Percentiles rank a stretch among this genome's conserved stretches.
Conservation (phyloP, 2,329 filamentous ascomycete species). For the Corniculantispora saksenae region DNA sequence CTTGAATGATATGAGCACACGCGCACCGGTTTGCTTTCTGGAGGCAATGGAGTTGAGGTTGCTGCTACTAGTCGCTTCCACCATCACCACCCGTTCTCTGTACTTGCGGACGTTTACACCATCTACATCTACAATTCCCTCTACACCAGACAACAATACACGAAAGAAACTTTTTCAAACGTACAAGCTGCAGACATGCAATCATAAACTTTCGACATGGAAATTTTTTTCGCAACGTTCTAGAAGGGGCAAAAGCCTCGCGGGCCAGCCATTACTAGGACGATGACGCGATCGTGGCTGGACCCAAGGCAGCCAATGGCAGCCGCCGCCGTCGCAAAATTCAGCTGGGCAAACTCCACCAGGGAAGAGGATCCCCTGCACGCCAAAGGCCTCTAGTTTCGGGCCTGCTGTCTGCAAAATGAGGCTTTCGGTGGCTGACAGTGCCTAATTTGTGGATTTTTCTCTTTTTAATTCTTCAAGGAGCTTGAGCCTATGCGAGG, state of each 20-base stretch:
- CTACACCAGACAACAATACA: no score
- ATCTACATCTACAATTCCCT: no score
- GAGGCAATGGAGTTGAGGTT: no score
- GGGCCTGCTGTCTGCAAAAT: neutral
- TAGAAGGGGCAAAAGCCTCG: constrained; percentile 6
- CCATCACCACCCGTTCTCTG: no score
- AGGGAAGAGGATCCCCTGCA: neutral
- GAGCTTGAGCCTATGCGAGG: neutral
- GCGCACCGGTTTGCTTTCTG: neutral
- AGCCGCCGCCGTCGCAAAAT: constrained; percentile 19
- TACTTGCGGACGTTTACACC: no score
- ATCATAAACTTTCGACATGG: neutral
- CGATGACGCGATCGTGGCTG: constrained; percentile 30
- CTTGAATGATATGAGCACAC: constrained; percentile 4
- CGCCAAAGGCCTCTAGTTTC: neutral
- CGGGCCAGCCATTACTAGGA: constrained; percentile 13
- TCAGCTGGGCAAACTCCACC: constrained; percentile 12
- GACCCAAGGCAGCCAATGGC: constrained; percentile 24
- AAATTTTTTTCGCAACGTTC: neutral
- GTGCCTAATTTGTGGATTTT: neutral
- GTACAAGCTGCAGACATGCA: neutral
- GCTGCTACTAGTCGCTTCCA: no score
- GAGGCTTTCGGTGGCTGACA: neutral
- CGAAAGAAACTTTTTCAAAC: neutral
- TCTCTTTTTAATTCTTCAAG: neutral